A percentile compares a stretch with the other conserved stretches of the same genome.
Conservation (phyloP, 2,329 filamentous ascomycete species). For the Diaporthe destruens region DNA sequence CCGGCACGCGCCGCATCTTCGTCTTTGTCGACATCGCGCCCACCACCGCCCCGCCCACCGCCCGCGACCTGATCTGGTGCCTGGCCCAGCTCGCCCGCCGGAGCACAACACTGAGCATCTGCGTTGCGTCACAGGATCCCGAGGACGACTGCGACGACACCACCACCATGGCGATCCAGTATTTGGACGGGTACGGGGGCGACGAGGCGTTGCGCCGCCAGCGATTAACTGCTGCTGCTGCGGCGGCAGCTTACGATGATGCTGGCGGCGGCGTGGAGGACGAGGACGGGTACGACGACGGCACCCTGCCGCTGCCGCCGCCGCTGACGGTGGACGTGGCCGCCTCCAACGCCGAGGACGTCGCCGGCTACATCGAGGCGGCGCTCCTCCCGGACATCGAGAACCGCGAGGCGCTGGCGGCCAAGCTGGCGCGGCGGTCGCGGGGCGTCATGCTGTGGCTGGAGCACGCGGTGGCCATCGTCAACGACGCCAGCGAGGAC, state of each 20-base stretch:
- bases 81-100: slow-evolving; percentile 48
- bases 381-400: slow-evolving; percentile 51
- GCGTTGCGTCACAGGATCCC: slow-evolving; percentile 45
- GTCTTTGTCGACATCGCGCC: slow-evolving; percentile 51
- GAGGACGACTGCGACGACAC: not conserved
- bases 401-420: slow-evolving; percentile 47
- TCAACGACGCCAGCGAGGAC: slow-evolving; percentile 52
- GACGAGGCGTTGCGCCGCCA: not conserved
- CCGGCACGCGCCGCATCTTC: slow-evolving; percentile 47
- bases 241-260: not conserved
- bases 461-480: slow-evolving; percentile 52
- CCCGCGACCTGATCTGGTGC: slow-evolving; percentile 47
- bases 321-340: slow-evolving; percentile 49
- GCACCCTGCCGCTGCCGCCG: too few species aligned
- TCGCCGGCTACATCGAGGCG: slow-evolving; percentile 50
- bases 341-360: slow-evolving; percentile 50
- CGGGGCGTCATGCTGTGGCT: slow-evolving; percentile 52
- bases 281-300: too few species aligned
- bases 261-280: too few species aligned
- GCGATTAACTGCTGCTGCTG: not conserved
- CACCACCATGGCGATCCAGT: slow-evolving; percentile 35
- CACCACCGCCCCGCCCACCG: slow-evolving; percentile 45
- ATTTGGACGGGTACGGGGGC: slow-evolving; percentile 41
- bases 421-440: slow-evolving; percentile 47
- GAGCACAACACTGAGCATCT: slow-evolving; percentile 52